A percentile compares a stretch with the other conserved stretches of the same genome.
Conservation (phyloP, 352 stramenopile species). For the Phytophthora chlamydospora region DNA sequence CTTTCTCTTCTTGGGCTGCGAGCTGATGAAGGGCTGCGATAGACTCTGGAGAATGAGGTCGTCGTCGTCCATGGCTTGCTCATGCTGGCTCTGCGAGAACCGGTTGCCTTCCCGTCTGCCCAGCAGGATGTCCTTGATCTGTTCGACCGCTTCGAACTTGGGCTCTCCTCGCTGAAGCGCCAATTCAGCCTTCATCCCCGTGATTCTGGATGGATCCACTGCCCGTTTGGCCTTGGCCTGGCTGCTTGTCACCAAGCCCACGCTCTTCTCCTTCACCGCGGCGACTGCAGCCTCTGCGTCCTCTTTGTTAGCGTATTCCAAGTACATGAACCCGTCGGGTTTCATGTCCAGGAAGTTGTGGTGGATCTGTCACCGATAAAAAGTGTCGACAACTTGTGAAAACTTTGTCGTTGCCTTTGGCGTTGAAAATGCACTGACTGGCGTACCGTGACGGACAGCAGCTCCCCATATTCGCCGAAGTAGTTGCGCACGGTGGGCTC, state of each 20-base stretch:
- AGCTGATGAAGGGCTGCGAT: slow-evolving; percentile 57
- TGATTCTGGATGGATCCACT: slow-evolving; percentile 18
- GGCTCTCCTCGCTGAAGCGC: slow-evolving; percentile 48
- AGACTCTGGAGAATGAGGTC: slow-evolving; percentile 80
- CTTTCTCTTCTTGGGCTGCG: slow-evolving; percentile 44
- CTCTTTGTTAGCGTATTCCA: slow-evolving; percentile 48
- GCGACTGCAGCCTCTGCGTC: slow-evolving; percentile 46
- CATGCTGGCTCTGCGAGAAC: slow-evolving; percentile 58
- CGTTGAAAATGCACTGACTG: neutral
- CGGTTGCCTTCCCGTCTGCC: slow-evolving; percentile 43
- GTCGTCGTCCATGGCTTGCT: slow-evolving; percentile 54
- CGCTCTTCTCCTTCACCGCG: slow-evolving; percentile 37
- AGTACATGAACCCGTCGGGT: slow-evolving; percentile 70
- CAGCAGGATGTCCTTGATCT: slow-evolving; percentile 59
- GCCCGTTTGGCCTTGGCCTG: slow-evolving; percentile 22
- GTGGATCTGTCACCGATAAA: slow-evolving; percentile 45
- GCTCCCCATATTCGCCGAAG: slow-evolving; percentile 55
- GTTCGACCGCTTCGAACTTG: slow-evolving; percentile 32
- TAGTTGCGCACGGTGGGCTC: slow-evolving; percentile 51
- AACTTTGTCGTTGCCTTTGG: neutral
- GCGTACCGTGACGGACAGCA: slow-evolving; percentile 56
- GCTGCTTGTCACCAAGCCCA: slow-evolving; percentile 16
- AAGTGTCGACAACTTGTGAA: slow-evolving; percentile 3
- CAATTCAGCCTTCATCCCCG: slow-evolving; percentile 52
- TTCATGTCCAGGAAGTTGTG: slow-evolving; percentile 72